These are phyloP conservation scores for Thalassiosira profunda DNA, from an alignment of 108 stramenopile species.

Conservation along the genomic window DNA sequence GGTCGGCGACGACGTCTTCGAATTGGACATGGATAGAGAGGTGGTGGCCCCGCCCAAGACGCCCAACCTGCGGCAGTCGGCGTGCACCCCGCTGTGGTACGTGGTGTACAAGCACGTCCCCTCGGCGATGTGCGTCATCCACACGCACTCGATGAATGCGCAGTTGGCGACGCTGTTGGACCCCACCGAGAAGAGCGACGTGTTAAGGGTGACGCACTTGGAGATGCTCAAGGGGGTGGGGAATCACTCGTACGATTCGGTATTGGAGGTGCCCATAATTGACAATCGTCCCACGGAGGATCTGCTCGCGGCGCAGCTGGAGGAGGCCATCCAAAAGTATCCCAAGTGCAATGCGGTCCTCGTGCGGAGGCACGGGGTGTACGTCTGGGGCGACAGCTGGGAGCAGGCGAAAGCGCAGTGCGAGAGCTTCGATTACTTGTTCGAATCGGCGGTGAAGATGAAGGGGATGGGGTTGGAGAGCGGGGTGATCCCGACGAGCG, in stretches of 20 bases:
- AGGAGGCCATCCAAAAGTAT: slow-evolving; percentile 70
- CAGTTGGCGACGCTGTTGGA: slow-evolving; percentile 91
- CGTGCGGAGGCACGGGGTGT: slow-evolving; percentile 95
- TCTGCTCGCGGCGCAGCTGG: slow-evolving; percentile 88
- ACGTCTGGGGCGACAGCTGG: slow-evolving; percentile 98
- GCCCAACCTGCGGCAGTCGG: slow-evolving; percentile 77
- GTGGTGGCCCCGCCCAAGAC: slow-evolving; percentile 71
- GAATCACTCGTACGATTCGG: slow-evolving; percentile 89
- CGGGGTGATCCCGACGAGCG: slow-evolving; percentile 44
- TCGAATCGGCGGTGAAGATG: slow-evolving; percentile 82
- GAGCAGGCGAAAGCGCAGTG: slow-evolving; percentile 96
- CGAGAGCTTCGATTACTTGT: slow-evolving; percentile 96
- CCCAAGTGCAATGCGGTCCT: slow-evolving; percentile 93
- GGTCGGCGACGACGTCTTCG: slow-evolving; percentile 94
- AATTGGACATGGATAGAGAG: slow-evolving; percentile 68
- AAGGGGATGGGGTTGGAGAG: slow-evolving; percentile 78
- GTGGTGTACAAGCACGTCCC: slow-evolving; percentile 81
- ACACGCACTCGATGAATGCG: slow-evolving; percentile 90
- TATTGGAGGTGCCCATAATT: slow-evolving; percentile 95
- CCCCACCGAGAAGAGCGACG: slow-evolving; percentile 59
- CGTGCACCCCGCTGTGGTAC: slow-evolving; percentile 93
- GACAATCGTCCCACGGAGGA: slow-evolving; percentile 96
- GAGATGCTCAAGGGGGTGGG: slow-evolving; percentile 98
- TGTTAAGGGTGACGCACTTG: slow-evolving; percentile 86
- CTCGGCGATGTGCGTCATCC: slow-evolving; percentile 79